phyloP scores from a whole-genome alignment of 2,329 filamentous ascomycete genomes.

The Ascochyta viciae-villosae region DNA sequence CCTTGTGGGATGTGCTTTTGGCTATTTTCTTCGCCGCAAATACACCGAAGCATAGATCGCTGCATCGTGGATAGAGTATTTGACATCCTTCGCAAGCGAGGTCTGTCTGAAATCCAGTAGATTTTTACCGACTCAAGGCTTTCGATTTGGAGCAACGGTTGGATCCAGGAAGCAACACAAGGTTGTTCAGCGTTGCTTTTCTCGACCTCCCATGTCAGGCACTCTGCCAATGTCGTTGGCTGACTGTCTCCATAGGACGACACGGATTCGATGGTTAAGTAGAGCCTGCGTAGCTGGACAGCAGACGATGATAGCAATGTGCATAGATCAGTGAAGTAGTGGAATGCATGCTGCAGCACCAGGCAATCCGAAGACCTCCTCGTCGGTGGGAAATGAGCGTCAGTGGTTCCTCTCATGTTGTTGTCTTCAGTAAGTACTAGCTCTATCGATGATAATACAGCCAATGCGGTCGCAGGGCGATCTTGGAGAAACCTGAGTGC shows the following conservation, averaged over 20 bases:
- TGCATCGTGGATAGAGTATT: constrained; percentile 21
- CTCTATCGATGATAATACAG: constrained; percentile 24
- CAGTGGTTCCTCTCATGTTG: constrained; percentile 23
- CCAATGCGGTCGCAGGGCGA: constrained; percentile 21
- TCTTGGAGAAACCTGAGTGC: constrained; percentile 34
- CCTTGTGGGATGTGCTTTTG: not conserved
- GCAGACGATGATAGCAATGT: constrained; percentile 26
- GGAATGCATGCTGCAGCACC: constrained; percentile 28
- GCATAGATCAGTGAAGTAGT: constrained; percentile 33
- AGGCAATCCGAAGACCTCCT: constrained; percentile 25
- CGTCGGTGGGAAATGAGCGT: constrained; percentile 23
- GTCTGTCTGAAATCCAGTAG: constrained; percentile 26
- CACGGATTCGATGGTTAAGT: constrained; percentile 25
- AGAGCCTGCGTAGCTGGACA: constrained; percentile 24
- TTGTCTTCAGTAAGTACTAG: constrained; percentile 27
- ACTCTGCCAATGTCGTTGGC: constrained; percentile 17
- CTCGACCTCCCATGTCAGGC: constrained; percentile 17
- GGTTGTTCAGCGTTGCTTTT: constrained; percentile 15
- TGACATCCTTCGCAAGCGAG: constrained; percentile 20
- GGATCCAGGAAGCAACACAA: constrained; percentile 24
- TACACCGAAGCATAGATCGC: constrained; percentile 21
- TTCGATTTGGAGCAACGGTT: constrained; percentile 25
- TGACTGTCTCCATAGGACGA: constrained; percentile 11
- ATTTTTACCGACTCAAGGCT: constrained; percentile 23
- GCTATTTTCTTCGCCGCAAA: not conserved